A percentile compares a stretch with the other conserved stretches of the same genome.
phyloP scores from a whole-genome alignment of 2,329 filamentous ascomycete species.

The Arachnomyces sp. region DNA sequence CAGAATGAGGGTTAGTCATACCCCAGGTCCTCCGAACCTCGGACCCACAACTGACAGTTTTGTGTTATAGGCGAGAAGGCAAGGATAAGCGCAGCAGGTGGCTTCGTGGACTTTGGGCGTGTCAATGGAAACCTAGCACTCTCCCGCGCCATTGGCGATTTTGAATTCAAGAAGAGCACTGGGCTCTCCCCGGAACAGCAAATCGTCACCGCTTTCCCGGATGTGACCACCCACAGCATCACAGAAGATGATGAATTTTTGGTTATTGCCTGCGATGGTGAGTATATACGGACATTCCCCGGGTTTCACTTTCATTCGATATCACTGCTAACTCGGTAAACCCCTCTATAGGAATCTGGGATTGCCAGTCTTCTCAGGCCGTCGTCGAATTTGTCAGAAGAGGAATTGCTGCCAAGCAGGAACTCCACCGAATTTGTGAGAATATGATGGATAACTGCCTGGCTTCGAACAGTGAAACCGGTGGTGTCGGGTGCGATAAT shows the following conservation, averaged over 20 bases:
- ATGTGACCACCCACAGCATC: conserved; percentile 85
- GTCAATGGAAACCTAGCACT: conserved; percentile 97
- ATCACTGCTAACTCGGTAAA: conserved; percentile 5
- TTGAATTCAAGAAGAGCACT: conserved; percentile 99
- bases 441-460: conserved; percentile 99
- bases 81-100: conserved; percentile 88
- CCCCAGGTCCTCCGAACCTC: not conserved
- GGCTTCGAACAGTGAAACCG: conserved; percentile 94
- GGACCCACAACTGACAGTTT: conserved; percentile 2
- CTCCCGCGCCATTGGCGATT: conserved; percentile 95
- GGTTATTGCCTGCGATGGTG: conserved; percentile 87
- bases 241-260: conserved; percentile 92
- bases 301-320: conserved; percentile 10
- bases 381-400: conserved; percentile 95
- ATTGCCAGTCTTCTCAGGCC: conserved; percentile 96
- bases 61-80: conserved; percentile 72
- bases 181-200: conserved; percentile 96
- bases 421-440: conserved; percentile 90
- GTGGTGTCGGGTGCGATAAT: conserved; percentile 97
- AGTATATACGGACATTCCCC: conserved; percentile 25
- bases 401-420: conserved; percentile 93
- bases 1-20: conserved; percentile 75
- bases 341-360: conserved; percentile 76
- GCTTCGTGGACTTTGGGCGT: conserved; percentile 96
- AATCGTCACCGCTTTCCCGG: conserved; percentile 94